Percentiles rank a stretch among this genome's conserved stretches.
Evolutionary conservation across 257 asterid genomes (phyloP).

Genomic region (Vinca minor): DNA sequence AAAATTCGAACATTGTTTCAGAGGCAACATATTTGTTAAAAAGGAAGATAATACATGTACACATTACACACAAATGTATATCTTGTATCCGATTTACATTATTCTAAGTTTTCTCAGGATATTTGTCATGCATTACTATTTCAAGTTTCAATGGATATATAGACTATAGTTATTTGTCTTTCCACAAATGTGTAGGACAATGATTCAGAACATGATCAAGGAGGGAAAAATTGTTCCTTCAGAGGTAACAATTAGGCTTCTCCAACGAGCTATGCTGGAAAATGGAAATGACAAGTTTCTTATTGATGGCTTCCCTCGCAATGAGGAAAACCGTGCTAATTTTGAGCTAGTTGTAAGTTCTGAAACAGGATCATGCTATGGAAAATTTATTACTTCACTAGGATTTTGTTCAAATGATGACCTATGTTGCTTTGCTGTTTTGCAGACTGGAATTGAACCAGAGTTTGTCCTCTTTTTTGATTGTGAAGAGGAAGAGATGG

Average conservation of each 20-base stretch:
- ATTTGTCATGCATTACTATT: neutral
- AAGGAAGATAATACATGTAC: neutral
- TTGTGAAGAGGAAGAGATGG: constrained; percentile 44
- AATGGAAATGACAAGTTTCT: constrained; percentile 72
- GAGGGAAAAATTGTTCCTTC: constrained; percentile 92
- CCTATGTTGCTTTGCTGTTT: neutral
- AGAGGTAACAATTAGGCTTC: constrained; percentile 77
- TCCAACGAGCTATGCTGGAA: constrained; percentile 64
- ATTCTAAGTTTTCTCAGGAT: neutral
- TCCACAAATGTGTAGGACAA: constrained; percentile 42
- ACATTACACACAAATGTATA: neutral
- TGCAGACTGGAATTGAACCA: constrained; percentile 78
- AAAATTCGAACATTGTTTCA: neutral
- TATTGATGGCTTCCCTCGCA: constrained; percentile 95
- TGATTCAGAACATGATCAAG: constrained; percentile 77
- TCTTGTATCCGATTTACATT: neutral
- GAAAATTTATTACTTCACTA: neutral
- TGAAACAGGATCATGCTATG: neutral
- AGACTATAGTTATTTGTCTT: neutral
- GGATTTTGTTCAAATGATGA: neutral
- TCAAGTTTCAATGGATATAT: neutral
- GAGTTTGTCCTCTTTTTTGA: constrained; percentile 47
- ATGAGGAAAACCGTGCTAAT: constrained; percentile 87
- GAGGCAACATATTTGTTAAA: neutral
- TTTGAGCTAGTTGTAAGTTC: constrained; percentile 70